Evolutionary conservation across 805 yeast species (phyloP).

Genomic region (Cyberlindnera euphorbiiphila): DNA sequence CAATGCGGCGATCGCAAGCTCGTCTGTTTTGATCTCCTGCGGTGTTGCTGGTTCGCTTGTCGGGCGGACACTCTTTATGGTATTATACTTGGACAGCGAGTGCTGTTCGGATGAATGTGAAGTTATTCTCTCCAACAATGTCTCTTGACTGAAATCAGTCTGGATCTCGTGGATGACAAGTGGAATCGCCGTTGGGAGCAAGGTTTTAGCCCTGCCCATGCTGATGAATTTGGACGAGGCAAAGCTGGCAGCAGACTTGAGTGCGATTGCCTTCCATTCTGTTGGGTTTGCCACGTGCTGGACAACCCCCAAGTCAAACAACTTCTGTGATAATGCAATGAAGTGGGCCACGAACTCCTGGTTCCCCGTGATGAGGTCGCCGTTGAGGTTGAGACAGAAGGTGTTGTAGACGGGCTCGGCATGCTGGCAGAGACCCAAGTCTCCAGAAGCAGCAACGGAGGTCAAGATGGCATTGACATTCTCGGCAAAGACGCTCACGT

Average conservation of each 20-base stretch:
- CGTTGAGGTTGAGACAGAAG: constrained; percentile 53
- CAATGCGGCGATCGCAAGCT: constrained; percentile 40
- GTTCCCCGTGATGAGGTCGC: constrained; percentile 64
- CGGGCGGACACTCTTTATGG: constrained; percentile 12
- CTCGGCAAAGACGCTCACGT: constrained; percentile 76
- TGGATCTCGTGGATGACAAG: constrained; percentile 19
- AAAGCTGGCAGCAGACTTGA: constrained; percentile 40
- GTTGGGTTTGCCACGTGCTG: constrained; percentile 30
- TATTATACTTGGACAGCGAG: constrained; percentile 23
- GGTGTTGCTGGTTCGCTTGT: constrained; percentile 12
- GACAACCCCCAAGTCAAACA: constrained; percentile 17
- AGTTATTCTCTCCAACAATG: constrained; percentile 16
- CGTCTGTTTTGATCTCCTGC: constrained; percentile 26
- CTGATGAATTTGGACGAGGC: constrained; percentile 29
- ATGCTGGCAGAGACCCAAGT: constrained; percentile 55
- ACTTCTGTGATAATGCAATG: constrained; percentile 32
- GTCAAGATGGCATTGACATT: constrained; percentile 60
- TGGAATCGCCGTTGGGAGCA: constrained; percentile 20
- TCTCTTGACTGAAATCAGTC: constrained; percentile 23
- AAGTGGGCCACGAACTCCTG: constrained; percentile 49
- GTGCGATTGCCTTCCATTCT: constrained; percentile 37
- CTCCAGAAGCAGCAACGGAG: constrained; percentile 50
- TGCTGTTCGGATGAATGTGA: constrained; percentile 26
- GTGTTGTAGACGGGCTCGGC: constrained; percentile 43
- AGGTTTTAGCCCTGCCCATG: constrained; percentile 14